Evolutionary conservation across 345 rosid species (phyloP), one percentile per base, ranked within the genome.

Genomic region (Acer yangbiense): DNA sequence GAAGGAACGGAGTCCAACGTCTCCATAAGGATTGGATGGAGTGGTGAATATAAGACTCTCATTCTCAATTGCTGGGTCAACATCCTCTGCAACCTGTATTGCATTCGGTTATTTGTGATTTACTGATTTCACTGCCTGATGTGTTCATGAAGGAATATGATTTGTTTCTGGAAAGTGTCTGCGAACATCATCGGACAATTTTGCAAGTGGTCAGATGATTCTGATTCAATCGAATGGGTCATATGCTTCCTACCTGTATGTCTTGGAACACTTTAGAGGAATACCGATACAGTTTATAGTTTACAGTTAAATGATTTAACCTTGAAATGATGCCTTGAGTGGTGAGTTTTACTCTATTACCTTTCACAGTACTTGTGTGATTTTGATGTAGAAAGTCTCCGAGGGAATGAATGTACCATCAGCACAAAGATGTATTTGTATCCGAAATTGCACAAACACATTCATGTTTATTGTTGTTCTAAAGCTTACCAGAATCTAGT

Each of bases 1-100:
- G 2, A 87, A 77, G 78, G 92, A 88, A 46, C 88, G 75, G 76
- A 84, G 55, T 83, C 82, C 78, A 32, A n/a, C 27, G 12, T 77
- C 84, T 46, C 68, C 75, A n/a, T 82, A 77, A 81, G 65, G 27
- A 50, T 39, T 63, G 72, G 12, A 14, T 18, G 23, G 23, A 32
- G 57, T 5, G 46, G 46, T 9, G 39, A 66, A 35, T 6, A 10
- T 68, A 50, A 18, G 63, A 43, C 76, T 43, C 9, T 43, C 48
- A n/a, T 63, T 58, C 50, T 50, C 39, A 61, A 55, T 69, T 74
- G 43, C 23, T 29, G 8, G 32, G 55, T 65, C 66, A 50, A 60
- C 43, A 13, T 16, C 64, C 35, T 71, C 66, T 75, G 13, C 62
- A 62, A 68, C 61, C 62, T 9, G 69, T 44, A 14, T 44, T 43